Evolutionary conservation across 257 asterid genomes (phyloP), one percentile per base, ranked within the genome.

Genomic region (Mitragyna speciosa): DNA sequence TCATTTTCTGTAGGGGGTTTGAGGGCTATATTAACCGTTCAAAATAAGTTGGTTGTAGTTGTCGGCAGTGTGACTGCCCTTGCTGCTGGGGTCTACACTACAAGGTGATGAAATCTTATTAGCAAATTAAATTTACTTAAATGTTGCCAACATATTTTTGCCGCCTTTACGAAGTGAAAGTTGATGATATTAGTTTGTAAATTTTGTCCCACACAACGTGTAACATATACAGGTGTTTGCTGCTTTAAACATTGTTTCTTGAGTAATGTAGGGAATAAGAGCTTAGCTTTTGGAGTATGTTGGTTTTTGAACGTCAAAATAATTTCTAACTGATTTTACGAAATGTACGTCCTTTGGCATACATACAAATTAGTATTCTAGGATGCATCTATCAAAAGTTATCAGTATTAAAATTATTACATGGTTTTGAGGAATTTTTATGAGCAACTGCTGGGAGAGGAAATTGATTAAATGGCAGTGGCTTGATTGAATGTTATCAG

Each of bases 11-110:
- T 87, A 95, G 99, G 99, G 78, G 99, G 98, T 24, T 79, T 95
- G 78, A 86, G 86, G 80, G 97, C 95, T 68, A 91, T 95, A 85
- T 86, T 95, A 81, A 93, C 98, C 0, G 98, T 93, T 83, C 98
- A 95, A 83, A 88, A 95, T 85, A 95, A 93, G 89, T 78, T 95
- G 85, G 93, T 93, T 77, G 98, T 95, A 72, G 97, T 95, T 80
- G 97, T 95, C 69, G 99, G 94, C 72, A 96, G 99, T 69, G 88
- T 92, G 79, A 95, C 99, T 47, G 98, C 98, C 84, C 98, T 95
- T 78, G 98, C 99, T 41, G 99, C 99, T 58, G 98, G 99, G n/a
- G 78, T 95, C 78, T 95, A 92, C 88, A 92, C 97, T 30, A 95
- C 99, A 83, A 93, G 99, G 99, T 95, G 87, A 69, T 73, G 77